Conservation (phyloP, 1,284 basidiomycete species). For the Peniophora sp. region DNA sequence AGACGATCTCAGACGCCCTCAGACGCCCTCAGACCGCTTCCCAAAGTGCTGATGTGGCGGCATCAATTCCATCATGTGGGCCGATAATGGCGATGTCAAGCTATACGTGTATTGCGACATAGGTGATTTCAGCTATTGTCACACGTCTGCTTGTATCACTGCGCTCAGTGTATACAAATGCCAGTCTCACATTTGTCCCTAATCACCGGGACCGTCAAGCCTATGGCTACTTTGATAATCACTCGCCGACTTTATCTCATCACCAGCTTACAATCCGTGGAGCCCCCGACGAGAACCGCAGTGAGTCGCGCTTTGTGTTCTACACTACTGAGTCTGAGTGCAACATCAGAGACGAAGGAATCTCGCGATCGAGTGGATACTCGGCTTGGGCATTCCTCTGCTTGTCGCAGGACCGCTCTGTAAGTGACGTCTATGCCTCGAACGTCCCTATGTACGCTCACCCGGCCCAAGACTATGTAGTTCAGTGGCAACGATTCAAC, state of each 20-base stretch:
- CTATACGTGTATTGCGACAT: no score
- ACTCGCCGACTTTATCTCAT: background rate
- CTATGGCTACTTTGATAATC: background rate
- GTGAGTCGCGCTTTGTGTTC: background rate
- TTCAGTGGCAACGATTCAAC: background rate
- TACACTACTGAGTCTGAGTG: background rate
- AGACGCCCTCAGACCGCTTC: no score
- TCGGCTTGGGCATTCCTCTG: background rate
- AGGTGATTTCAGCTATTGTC: no score
- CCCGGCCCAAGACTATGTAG: background rate
- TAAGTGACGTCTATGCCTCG: background rate
- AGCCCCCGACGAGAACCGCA: background rate
- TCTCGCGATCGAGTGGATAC: background rate
- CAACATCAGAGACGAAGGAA: background rate
- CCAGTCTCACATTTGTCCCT: background rate
- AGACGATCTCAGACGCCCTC: no score
- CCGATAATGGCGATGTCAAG: no score
- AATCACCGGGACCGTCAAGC: background rate
- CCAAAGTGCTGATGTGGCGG: no score
- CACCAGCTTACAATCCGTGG: background rate
- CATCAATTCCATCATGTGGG: no score
- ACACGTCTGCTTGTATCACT: no score
- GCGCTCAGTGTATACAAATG: no score
- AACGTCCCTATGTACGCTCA: background rate
- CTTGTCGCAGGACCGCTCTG: background rate